phyloP scores from a whole-genome alignment of 345 rosid species.

The Melaleuca quinquenervia region DNA sequence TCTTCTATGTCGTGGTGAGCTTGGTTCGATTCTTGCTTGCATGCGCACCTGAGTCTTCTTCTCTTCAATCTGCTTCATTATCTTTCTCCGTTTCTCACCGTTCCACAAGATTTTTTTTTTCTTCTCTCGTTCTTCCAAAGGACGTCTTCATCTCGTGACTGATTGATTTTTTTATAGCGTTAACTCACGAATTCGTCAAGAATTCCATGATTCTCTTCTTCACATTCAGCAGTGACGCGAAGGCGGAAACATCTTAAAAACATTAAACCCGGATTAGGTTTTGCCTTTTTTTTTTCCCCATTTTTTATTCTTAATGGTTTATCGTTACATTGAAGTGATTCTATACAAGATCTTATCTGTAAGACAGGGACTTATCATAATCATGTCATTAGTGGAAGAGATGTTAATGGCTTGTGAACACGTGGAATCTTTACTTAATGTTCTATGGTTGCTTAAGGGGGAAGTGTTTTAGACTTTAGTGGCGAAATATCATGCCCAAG shows the following conservation, averaged over 20 bases:
- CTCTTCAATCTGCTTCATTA: not conserved
- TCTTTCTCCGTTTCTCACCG: not conserved
- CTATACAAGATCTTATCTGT: not conserved
- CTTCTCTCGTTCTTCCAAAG: not conserved
- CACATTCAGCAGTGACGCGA: not conserved
- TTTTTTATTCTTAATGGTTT: not conserved
- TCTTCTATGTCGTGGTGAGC: slow-evolving; percentile 66
- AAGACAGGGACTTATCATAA: not conserved
- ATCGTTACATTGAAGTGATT: not conserved
- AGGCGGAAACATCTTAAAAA: not conserved
- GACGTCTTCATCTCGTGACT: not conserved
- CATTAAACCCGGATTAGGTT: not conserved
- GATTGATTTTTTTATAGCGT: not conserved
- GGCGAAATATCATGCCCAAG: too few relatives aligned
- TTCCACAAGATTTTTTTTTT: not conserved
- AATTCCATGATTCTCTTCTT: not conserved
- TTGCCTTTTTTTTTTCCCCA: not conserved
- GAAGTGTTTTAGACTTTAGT: too few relatives aligned
- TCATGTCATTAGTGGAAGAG: not conserved
- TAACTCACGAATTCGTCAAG: not conserved
- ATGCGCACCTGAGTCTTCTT: not conserved
- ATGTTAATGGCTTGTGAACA: not conserved
- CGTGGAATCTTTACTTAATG: not conserved
- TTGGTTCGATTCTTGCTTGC: not conserved
- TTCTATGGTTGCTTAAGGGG: too few relatives aligned